Percentiles rank a stretch among this genome's conserved stretches.
Conservation (phyloP, 352 stramenopile genomes). For the Globisporangium middletonii region DNA sequence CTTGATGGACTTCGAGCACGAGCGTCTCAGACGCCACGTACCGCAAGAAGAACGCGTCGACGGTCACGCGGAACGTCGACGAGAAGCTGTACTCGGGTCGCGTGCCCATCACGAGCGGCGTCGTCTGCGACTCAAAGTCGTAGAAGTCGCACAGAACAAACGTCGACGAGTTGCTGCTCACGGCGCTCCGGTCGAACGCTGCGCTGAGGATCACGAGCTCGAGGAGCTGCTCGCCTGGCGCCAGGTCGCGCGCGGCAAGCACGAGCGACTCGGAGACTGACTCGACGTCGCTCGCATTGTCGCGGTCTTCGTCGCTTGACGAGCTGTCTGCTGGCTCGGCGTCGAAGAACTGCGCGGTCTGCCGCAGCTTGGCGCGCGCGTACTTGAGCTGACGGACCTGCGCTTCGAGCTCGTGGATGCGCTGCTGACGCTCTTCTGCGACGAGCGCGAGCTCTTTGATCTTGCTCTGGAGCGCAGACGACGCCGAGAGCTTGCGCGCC, state of each 20-base stretch:
- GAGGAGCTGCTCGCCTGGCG: constrained; percentile 86
- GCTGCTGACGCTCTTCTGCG: constrained; percentile 73
- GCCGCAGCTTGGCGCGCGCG: constrained; percentile 41
- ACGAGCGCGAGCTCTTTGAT: constrained; percentile 85
- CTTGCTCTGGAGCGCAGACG: constrained; percentile 66
- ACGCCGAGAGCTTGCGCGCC: constrained; percentile 58
- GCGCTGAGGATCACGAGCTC: constrained; percentile 85
- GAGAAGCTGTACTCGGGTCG: constrained; percentile 89
- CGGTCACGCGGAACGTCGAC: constrained; percentile 88
- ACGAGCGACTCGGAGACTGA: constrained; percentile 68
- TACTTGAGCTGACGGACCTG: constrained; percentile 87
- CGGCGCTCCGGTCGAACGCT: constrained; percentile 57
- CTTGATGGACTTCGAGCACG: constrained; percentile 87
- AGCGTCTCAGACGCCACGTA: constrained; percentile 88
- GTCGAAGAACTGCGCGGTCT: constrained; percentile 20
- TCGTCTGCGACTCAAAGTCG: constrained; percentile 92
- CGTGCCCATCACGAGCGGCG: constrained; percentile 74
- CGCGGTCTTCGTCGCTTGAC: constrained; percentile 31
- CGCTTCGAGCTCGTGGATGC: constrained; percentile 81
- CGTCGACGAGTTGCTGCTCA: constrained; percentile 74
- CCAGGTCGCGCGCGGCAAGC: constrained; percentile 49
- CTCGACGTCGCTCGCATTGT: constrained; percentile 26
- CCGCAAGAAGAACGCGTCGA: constrained; percentile 90
- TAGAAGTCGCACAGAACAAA: constrained; percentile 94
- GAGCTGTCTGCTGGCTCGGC: constrained; percentile 18